These are phyloP conservation scores for Aureobasidium sp. DNA, from an alignment of 2,329 filamentous ascomycete genomes.

Conservation along the genomic window DNA sequence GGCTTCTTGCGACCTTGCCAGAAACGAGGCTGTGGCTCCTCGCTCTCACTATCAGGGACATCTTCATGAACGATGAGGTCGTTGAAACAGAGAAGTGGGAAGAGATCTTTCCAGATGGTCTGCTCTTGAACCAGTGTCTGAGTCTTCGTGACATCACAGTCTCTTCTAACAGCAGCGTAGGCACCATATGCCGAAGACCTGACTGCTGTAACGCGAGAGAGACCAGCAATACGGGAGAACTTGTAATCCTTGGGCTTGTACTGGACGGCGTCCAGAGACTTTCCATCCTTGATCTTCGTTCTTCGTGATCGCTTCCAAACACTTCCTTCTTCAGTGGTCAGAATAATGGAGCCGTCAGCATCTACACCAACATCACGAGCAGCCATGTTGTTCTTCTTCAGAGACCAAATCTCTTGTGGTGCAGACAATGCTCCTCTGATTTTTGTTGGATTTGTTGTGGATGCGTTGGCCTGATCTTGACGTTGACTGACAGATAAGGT, in stretches of 20 bases:
- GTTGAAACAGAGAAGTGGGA: conserved; percentile 59
- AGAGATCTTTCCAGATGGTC: conserved; percentile 65
- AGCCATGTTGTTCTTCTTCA: conserved; percentile 74
- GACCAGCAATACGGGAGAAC: conserved; percentile 79
- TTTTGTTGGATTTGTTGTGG: conserved; percentile 87
- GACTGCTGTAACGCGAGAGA: conserved; percentile 77
- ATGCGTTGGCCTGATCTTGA: conserved; percentile 58
- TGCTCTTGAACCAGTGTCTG: conserved; percentile 59
- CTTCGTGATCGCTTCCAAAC: conserved; percentile 87
- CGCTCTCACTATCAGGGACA: conserved; percentile 33
- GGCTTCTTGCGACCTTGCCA: conserved; percentile 39
- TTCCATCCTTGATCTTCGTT: conserved; percentile 65
- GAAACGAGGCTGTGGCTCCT: conserved; percentile 38
- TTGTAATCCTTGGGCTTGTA: conserved; percentile 82
- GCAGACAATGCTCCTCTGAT: conserved; percentile 73
- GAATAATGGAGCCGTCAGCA: conserved; percentile 88
- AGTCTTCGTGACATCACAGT: conserved; percentile 70
- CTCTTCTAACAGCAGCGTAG: conserved; percentile 77
- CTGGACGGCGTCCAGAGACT: conserved; percentile 40
- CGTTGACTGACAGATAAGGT: conserved; percentile 64
- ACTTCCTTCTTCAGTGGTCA: conserved; percentile 84
- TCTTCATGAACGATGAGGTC: conserved; percentile 41
- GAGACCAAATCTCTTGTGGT: conserved; percentile 80
- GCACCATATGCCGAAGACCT: conserved; percentile 84
- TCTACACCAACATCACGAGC: conserved; percentile 81